Evolutionary conservation across 1,284 basidiomycete genomes (phyloP), one percentile per base, ranked within the genome.

Genomic region (Cryptococcus sp.): DNA sequence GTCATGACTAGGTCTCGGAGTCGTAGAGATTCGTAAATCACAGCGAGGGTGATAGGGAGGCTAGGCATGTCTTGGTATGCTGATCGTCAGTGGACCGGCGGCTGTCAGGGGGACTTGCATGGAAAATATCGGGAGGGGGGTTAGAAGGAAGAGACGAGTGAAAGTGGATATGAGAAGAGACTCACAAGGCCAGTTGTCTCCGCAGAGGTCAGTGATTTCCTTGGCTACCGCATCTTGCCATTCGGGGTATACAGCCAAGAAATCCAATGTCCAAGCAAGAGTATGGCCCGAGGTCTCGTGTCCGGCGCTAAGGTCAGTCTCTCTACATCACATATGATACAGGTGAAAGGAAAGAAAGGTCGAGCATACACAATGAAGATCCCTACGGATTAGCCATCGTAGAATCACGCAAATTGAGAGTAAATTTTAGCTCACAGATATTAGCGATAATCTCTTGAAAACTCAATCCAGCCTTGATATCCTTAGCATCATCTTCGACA

Each of bases 141-240:
- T n/a, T n/a, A 45, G 21, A 50, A 50, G 14, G 51, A 48, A 25
- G 40, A 31, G 32, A 56, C 3, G 37, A 31, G 40, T 11, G 7
- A 37, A 18, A 13, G 5, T n/a, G n/a, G n/a, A n/a, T n/a, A n/a
- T n/a, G 28, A 28, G 11, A 28, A 28, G n/a, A 2, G 24, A 39
- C 57, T 50, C 39, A 63, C 58, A 51, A 16, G 57, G 60, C 14
- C 18, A 60, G 16, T 74, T 78, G 43, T 79, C 76, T 4, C 77
- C 68, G 37, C 80, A 61, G 3, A 81, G 60, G 1, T 60, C 59
- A 36, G 73, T 76, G 57, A 85, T 79, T 45, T 83, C 79, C 37
- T 82, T 62, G 57, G 79, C 80, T 9, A 85, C 66, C 52, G 74
- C 79, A 50, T 84, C 82, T 65, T 87, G 85, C 59, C 81, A 79